Conservation (phyloP, 306 rosid genomes). For the Prosopis cineraria region DNA sequence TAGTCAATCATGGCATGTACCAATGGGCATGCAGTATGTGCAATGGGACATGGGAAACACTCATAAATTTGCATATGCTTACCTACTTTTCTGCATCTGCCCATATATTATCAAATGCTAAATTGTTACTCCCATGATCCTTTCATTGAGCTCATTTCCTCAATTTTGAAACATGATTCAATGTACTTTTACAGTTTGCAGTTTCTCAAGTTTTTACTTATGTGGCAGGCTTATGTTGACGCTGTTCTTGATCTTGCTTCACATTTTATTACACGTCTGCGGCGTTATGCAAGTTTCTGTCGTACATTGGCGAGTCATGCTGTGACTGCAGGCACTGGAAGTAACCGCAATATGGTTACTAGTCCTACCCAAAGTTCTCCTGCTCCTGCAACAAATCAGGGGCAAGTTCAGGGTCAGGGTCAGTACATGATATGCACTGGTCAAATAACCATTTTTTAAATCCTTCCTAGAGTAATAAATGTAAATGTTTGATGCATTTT, state of each 20-base stretch:
- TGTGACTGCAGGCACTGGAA: conserved; percentile 89
- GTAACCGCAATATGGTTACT: conserved; percentile 87
- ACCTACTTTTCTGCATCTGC: conserved; percentile 3
- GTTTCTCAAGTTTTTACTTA: conserved; percentile 32
- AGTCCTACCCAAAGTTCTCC: conserved; percentile 92
- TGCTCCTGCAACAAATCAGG: conserved; percentile 88
- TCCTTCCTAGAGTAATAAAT: conserved; percentile 11
- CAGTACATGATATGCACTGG: conserved; percentile 31
- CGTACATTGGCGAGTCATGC: conserved; percentile 99
- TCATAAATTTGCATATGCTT: conserved; percentile 1
- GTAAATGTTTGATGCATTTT: conserved; percentile 26
- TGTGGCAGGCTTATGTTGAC: conserved; percentile 92
- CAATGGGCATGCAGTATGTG: neutral
- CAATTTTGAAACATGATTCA: conserved; percentile 5
- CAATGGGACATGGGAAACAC: neutral
- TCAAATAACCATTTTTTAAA: conserved; percentile 1
- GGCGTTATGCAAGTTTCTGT: conserved; percentile 99
- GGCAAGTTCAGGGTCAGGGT: conserved; percentile 67
- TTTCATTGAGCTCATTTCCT: conserved; percentile 23
- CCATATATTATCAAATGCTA: neutral
- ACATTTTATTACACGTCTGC: conserved; percentile 93
- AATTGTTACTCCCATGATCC: neutral
- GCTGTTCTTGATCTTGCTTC: conserved; percentile 98
- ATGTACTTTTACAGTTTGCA: neutral
- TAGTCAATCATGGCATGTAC: conserved; percentile 22